phyloP scores from a whole-genome alignment of 441 rosid genomes.

The Syzygium syzygioides region DNA sequence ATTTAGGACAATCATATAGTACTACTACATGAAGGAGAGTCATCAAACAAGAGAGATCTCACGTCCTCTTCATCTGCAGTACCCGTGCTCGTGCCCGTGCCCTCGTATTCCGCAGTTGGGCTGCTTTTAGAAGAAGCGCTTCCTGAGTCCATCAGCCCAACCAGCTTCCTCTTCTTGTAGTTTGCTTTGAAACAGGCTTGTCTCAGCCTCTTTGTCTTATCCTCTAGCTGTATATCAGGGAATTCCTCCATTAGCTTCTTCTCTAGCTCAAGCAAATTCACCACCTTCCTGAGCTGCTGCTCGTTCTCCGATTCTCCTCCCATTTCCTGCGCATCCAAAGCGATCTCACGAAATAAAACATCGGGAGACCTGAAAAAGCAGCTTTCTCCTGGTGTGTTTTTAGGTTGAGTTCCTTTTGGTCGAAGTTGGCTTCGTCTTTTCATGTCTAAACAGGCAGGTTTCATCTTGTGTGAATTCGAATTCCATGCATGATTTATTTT shows the following conservation, averaged over 20 bases:
- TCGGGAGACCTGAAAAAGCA: neutral
- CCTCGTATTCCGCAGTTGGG: neutral
- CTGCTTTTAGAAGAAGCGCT: neutral
- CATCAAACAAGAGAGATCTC: neutral
- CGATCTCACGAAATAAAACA: neutral
- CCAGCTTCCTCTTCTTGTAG: constrained; percentile 52
- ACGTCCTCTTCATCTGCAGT: neutral
- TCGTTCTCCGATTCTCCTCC: constrained; percentile 22
- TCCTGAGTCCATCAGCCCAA: neutral
- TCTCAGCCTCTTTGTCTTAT: constrained; percentile 56
- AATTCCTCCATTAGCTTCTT: constrained; percentile 34
- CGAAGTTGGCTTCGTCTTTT: neutral
- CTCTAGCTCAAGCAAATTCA: constrained; percentile 48
- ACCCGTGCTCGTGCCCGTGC: neutral
- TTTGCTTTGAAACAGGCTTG: constrained; percentile 86
- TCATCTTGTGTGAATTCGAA: neutral
- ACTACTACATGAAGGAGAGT: neutral
- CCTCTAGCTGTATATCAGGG: constrained; percentile 50
- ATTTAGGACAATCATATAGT: neutral
- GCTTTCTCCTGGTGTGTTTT: neutral
- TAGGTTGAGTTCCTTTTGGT: neutral
- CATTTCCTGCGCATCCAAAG: neutral
- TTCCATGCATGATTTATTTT: neutral
- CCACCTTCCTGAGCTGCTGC: constrained; percentile 35
- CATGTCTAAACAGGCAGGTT: neutral